Conservation (phyloP, 164 flowering plant species). For the Vitis amurensis region DNA sequence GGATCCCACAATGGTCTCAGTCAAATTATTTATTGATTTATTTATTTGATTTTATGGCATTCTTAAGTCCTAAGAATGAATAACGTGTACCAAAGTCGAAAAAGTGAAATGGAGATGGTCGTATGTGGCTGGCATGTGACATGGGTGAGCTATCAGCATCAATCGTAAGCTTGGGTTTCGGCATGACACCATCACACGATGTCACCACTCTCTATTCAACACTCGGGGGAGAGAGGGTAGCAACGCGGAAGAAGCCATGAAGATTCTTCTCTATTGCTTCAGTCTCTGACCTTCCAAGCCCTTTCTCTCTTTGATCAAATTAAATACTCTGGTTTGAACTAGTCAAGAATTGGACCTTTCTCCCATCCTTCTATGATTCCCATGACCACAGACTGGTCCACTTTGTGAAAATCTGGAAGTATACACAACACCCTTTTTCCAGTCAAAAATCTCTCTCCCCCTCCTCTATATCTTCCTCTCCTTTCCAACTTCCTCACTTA, state of each 20-base stretch:
- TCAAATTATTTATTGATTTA: no score
- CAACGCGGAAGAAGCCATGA: constrained; percentile 7
- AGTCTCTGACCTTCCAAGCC: not conserved
- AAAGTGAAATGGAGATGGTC: not conserved
- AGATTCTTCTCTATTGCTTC: not conserved
- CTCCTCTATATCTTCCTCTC: constrained; percentile 13
- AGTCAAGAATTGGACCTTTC: constrained; percentile 20
- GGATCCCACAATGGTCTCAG: no score
- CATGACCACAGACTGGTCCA: not conserved
- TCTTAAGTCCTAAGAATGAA: no score
- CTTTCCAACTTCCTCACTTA: constrained; percentile 19
- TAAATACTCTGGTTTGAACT: constrained; percentile 6
- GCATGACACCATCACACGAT: not conserved
- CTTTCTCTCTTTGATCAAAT: not conserved
- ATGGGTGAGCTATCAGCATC: not conserved
- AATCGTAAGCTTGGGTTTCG: not conserved
- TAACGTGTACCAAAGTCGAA: no score
- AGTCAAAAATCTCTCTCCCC: constrained; percentile 12
- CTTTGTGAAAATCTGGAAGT: not conserved
- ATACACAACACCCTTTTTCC: not conserved
- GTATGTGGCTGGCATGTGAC: not conserved
- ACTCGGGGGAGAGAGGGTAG: not conserved
- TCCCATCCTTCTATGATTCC: not conserved
- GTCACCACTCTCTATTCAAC: not conserved
- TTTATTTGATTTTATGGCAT: no score